These are phyloP conservation scores for Hyaloperonospora brassicae DNA, from an alignment of 352 stramenopile genomes.

Conservation along the genomic window DNA sequence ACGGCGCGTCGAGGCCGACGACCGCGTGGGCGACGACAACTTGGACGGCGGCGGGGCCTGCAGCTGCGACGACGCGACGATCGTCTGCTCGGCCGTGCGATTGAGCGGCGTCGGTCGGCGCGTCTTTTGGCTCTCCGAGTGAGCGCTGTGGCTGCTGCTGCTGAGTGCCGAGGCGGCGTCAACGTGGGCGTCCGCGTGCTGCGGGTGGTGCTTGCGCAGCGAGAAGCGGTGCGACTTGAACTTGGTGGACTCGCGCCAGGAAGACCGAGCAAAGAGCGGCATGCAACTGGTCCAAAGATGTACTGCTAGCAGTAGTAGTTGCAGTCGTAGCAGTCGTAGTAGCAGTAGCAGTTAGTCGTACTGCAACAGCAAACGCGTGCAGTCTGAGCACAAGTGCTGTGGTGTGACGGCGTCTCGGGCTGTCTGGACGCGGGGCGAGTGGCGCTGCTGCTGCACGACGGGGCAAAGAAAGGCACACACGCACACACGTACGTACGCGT, in stretches of 20 bases:
- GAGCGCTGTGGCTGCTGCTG: constrained; percentile 18
- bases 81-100: constrained; percentile 17
- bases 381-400: too few species aligned
- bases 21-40: constrained; percentile 51
- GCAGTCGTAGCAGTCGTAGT: background rate
- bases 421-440: too few species aligned
- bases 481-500: too few species aligned
- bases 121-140: constrained; percentile 16
- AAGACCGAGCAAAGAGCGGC: constrained; percentile 59
- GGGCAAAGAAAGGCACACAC: too few species aligned
- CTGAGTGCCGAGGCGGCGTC: constrained; percentile 6
- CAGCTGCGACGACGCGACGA: constrained; percentile 18
- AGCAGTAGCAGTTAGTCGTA: background rate
- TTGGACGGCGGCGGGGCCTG: constrained; percentile 18
- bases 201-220: constrained; percentile 50
- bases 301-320: constrained; percentile 5
- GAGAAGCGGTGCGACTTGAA: constrained; percentile 55
- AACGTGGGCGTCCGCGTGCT: constrained; percentile 15
- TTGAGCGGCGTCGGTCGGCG: constrained; percentile 18
- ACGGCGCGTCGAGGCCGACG: constrained; percentile 37
- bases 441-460: too few species aligned
- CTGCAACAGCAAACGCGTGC: too few species aligned
- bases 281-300: constrained; percentile 22
- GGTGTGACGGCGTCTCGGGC: too few species aligned
- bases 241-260: constrained; percentile 28